Evolutionary conservation across 257 asterid species (phyloP).

Genomic region (Linaria vulgaris): DNA sequence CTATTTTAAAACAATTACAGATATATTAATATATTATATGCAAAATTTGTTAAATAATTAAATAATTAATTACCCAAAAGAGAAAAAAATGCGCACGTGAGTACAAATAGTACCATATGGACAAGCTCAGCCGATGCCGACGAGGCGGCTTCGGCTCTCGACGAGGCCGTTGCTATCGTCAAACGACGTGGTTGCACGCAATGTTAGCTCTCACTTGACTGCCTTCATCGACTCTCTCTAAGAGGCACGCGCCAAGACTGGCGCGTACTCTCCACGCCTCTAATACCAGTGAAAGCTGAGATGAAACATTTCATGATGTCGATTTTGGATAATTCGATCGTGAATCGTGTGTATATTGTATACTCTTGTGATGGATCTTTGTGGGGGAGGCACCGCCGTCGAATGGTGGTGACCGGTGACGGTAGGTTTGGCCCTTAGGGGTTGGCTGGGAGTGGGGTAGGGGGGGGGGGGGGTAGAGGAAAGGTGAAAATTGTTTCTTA

Average conservation of each 20-base stretch:
- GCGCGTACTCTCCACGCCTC: conserved; percentile 71
- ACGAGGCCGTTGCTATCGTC: conserved; percentile 81
- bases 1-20: too few relatives aligned
- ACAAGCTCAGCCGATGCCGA: conserved; percentile 60
- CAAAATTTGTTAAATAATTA: too few relatives aligned
- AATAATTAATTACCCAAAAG: neutral
- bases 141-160: conserved; percentile 76
- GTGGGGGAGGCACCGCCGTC: too few relatives aligned
- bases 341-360: conserved; percentile 83
- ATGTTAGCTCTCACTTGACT: conserved; percentile 68
- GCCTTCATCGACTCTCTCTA: conserved; percentile 66
- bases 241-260: conserved; percentile 73
- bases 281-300: conserved; percentile 82
- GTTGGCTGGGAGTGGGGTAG: too few relatives aligned
- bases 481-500: too few relatives aligned
- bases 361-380: too few relatives aligned
- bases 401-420: too few relatives aligned
- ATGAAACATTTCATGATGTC: conserved; percentile 75
- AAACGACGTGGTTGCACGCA: conserved; percentile 83
- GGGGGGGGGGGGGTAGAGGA: too few relatives aligned
- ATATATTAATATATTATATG: too few relatives aligned
- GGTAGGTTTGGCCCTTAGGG: too few relatives aligned
- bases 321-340: conserved; percentile 89
- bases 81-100: neutral
- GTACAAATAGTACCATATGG: conserved; percentile 12